Base-by-base conservation (phyloP, 1,284 basidiomycete species). In the Malassezia cuniculi region DNA sequence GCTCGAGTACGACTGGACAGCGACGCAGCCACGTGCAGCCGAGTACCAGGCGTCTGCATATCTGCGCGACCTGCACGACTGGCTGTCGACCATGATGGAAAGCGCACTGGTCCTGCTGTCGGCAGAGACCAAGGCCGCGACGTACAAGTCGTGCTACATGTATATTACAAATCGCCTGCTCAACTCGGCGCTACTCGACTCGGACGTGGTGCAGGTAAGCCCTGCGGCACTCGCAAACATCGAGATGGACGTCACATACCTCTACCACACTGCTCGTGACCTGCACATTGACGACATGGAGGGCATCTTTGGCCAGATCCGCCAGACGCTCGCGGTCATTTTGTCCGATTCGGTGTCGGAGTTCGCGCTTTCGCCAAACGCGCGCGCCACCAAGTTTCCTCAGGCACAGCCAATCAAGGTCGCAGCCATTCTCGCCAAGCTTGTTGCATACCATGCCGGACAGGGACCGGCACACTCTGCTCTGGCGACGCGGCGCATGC, bases 1-100 rank as follows among this genome's bases (percentile, higher is more conserved):
- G 29, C 81, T 85, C 1, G 85, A 93, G 67, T 94, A 95, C 68
- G 80, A 93, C 56, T 94, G 86, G 85, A 81, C 79, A 34, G 82
- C 87, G 2, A 65, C 70, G 14, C 58, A 32, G 25, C 12, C 33
- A 17, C 28, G 41, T 17, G 25, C 18, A 11, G 18, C 20, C n/a
- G 29, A 20, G 11, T 29, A 21, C 5, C 40, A 77, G 29, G 84
- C 86, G 30, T 90, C 85, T 74, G 79, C 80, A 72, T 95, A 94
- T 69, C 74, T 97, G 6, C 82, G 85, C 61, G 93, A 95, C 68
- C 77, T 95, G 60, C 77, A 93, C 60, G 87, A 87, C 57, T 99
- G 90, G 83, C 73, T 97, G 30, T 85, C 82, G 27, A 93, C 89
- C 1, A 85, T 94, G 52, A 86, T 97, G 52, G 90, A 95, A 67